Evolutionary conservation across 1,284 basidiomycete species (phyloP).

Genomic region (Malassezia psittaci): DNA sequence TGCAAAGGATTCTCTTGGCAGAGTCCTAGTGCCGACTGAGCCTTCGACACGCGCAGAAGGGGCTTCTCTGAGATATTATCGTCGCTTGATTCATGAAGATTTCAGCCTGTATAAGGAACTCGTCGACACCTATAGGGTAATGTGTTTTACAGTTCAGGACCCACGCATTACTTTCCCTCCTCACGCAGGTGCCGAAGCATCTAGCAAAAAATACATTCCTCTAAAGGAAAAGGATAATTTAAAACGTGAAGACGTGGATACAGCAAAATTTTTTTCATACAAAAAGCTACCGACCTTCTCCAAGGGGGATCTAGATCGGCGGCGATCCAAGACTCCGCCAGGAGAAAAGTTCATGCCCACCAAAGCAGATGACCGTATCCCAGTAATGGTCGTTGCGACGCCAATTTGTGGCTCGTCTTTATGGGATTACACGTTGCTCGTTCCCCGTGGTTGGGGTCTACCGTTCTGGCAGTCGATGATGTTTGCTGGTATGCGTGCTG

Average conservation of each 20-base stretch:
- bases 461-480: constrained; percentile 39
- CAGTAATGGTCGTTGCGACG: constrained; percentile 3
- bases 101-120: too few relatives aligned
- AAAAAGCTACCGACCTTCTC: constrained; percentile 21
- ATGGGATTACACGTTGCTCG: constrained; percentile 27
- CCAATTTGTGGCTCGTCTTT: too few relatives aligned
- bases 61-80: neutral
- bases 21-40: constrained; percentile 20
- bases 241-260: neutral
- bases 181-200: constrained; percentile 1
- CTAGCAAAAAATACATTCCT: neutral
- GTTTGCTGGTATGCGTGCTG: constrained; percentile 21
- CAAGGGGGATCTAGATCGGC: constrained; percentile 38
- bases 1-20: constrained; percentile 22
- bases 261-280: neutral
- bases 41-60: neutral
- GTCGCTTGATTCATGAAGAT: neutral
- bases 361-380: constrained; percentile 1
- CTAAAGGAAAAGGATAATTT: too few relatives aligned
- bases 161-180: constrained; percentile 37
- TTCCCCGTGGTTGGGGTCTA: constrained; percentile 41
- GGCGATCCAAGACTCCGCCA: constrained; percentile 20
- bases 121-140: neutral
- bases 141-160: constrained; percentile 28
- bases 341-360: neutral